Conservation (phyloP, 1,284 basidiomycete species). For the Leccinum griseonigrum region DNA sequence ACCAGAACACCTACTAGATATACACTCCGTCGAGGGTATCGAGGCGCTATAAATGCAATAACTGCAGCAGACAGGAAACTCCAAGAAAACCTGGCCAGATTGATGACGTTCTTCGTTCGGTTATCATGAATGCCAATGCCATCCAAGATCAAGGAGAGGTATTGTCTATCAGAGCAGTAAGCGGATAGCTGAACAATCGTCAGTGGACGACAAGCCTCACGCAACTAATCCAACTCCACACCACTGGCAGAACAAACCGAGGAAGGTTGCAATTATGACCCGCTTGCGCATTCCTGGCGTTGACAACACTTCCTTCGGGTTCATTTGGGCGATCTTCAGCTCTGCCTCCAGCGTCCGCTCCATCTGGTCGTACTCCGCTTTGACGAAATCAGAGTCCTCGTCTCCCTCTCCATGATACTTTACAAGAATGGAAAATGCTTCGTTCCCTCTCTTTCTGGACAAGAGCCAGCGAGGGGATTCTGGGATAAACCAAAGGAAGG, state of each 20-base stretch:
- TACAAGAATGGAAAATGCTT: conserved; percentile 24
- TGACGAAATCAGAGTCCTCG: conserved; percentile 17
- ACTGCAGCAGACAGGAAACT: conserved; percentile 3
- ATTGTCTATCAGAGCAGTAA: conserved; percentile 5
- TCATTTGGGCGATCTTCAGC: conserved; percentile 1
- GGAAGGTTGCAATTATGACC: conserved; percentile 1
- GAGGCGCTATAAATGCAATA: conserved; percentile 9
- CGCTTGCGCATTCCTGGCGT: conserved; percentile 13
- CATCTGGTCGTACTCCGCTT: conserved; percentile 19
- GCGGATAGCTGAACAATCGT: not conserved
- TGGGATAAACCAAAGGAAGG: conserved; percentile 49
- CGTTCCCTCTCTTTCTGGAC: conserved; percentile 46
- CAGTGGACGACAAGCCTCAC: not conserved
- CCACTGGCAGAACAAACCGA: conserved; percentile 51
- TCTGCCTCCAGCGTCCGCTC: conserved; percentile 30
- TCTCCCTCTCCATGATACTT: conserved; percentile 22
- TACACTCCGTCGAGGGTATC: conserved; percentile 16
- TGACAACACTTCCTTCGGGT: not conserved
- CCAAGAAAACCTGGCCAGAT: conserved; percentile 7
- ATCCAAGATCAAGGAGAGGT: conserved; percentile 17
- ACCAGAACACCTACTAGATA: conserved; percentile 11
- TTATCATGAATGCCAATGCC: conserved; percentile 18
- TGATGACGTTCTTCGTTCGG: conserved; percentile 17
- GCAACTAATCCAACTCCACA: conserved; percentile 9
- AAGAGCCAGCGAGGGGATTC: conserved; percentile 63